Percentiles rank a stretch among this genome's conserved stretches.
Evolutionary conservation across 805 yeast species (phyloP).

Genomic region (Cyberlindnera samutprakarnensis): DNA sequence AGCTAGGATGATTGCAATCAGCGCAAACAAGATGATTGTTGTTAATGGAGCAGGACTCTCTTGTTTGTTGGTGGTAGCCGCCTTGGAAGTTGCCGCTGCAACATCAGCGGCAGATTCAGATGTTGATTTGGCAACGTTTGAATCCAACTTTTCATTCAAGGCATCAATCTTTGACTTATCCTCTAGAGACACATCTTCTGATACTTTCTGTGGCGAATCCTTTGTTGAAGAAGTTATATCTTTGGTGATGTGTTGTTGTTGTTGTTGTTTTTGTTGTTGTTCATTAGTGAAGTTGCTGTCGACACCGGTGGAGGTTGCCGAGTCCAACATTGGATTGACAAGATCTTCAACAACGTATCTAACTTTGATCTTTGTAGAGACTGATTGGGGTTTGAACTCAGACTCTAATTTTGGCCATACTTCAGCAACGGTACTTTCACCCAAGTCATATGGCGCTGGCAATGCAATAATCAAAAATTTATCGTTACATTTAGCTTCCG

Average conservation of each 20-base stretch:
- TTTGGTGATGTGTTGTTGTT: too few relatives aligned
- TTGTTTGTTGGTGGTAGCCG: slow-evolving; percentile 25
- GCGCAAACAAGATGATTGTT: slow-evolving; percentile 43
- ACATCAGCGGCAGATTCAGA: slow-evolving; percentile 11
- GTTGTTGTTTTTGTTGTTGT: slow-evolving; percentile 7
- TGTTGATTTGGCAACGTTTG: slow-evolving; percentile 26
- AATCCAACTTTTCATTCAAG: slow-evolving; percentile 37
- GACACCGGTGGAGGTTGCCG: slow-evolving; percentile 7
- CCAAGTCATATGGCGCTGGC: slow-evolving; percentile 57
- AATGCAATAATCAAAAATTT: slow-evolving; percentile 86
- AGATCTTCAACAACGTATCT: slow-evolving; percentile 35
- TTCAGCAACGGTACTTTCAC: slow-evolving; percentile 53
- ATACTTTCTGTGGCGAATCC: slow-evolving; percentile 6
- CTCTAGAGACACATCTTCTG: slow-evolving; percentile 27
- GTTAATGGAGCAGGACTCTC: slow-evolving; percentile 47
- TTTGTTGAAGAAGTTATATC: slow-evolving; percentile 1
- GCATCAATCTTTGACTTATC: slow-evolving; percentile 36
- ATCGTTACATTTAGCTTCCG: slow-evolving; percentile 77
- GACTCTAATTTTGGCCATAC: slow-evolving; percentile 71
- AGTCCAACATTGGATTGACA: too few relatives aligned
- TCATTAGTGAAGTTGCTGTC: slow-evolving; percentile 10
- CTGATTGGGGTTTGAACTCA: slow-evolving; percentile 44
- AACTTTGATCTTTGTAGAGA: slow-evolving; percentile 63
- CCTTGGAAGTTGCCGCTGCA: slow-evolving; percentile 16
- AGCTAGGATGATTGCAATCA: slow-evolving; percentile 51